Evolutionary conservation across 352 stramenopile genomes (phyloP).

Genomic region (Phytophthora fragariae): DNA sequence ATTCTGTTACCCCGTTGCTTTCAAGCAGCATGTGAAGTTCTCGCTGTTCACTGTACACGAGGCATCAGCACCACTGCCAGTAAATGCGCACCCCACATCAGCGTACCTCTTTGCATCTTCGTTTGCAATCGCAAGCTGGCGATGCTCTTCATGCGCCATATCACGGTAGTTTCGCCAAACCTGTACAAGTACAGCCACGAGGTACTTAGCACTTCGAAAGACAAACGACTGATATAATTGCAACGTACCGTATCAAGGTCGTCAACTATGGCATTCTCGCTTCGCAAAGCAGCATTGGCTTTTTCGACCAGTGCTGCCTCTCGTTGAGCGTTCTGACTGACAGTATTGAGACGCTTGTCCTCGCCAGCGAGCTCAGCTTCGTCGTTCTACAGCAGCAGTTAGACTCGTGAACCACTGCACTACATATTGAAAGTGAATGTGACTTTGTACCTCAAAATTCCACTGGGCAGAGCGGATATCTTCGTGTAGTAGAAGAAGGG

Average conservation of each 20-base stretch:
- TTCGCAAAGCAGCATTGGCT: constrained; percentile 7
- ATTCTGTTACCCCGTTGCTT: constrained; percentile 34
- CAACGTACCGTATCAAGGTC: constrained; percentile 38
- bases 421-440: neutral
- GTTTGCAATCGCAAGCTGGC: constrained; percentile 34
- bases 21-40: constrained; percentile 35
- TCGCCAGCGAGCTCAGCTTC: constrained; percentile 26
- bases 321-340: constrained; percentile 31
- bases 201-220: neutral
- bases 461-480: constrained; percentile 41
- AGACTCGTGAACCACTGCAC: neutral
- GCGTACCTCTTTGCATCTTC: constrained; percentile 37
- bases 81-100: neutral
- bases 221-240: neutral
- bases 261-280: constrained; percentile 21
- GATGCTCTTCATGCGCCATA: constrained; percentile 46
- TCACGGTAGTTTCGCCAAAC: constrained; percentile 31
- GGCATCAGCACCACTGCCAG: neutral
- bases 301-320: constrained; percentile 24
- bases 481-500: constrained; percentile 32
- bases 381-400: constrained; percentile 17
- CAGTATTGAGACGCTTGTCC: constrained; percentile 29
- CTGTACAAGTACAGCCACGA: constrained; percentile 7
- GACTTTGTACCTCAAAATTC: constrained; percentile 36
- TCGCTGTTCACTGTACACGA: constrained; percentile 30